phyloP scores from a whole-genome alignment of 2,329 filamentous ascomycete species.

The Metarhizium rileyi region DNA sequence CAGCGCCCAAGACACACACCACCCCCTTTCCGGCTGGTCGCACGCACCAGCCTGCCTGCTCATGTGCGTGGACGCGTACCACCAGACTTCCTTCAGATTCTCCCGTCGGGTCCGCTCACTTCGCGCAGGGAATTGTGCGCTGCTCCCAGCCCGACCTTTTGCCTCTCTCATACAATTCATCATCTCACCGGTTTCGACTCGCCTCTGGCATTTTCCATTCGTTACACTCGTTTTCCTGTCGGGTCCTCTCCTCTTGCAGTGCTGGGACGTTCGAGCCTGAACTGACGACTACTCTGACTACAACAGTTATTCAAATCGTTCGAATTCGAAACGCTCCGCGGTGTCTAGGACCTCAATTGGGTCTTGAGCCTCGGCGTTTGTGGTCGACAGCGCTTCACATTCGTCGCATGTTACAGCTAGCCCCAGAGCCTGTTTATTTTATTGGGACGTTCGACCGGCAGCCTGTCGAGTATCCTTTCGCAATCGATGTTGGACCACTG shows the following conservation, averaged over 20 bases:
- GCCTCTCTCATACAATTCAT: too few species aligned
- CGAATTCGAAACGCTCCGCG: not conserved
- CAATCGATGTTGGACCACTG: not conserved
- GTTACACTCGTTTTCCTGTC: not conserved
- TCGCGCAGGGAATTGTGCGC: too few species aligned
- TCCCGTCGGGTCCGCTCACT: too few species aligned
- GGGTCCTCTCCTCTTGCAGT: not conserved
- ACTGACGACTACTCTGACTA: too few species aligned
- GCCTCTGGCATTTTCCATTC: conserved; percentile 6
- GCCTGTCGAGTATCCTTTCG: conserved; percentile 2
- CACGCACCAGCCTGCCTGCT: too few species aligned
- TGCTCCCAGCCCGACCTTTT: too few species aligned
- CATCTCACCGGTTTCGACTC: not conserved
- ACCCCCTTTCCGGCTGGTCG: too few species aligned
- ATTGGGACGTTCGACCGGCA: conserved; percentile 4
- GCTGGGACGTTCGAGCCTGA: not conserved
- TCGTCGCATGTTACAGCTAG: too few species aligned
- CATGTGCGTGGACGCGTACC: too few species aligned
- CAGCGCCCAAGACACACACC: too few species aligned
- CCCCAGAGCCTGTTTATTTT: not conserved
- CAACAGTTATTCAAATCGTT: not conserved
- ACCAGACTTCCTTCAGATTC: too few species aligned
- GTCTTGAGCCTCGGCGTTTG: not conserved
- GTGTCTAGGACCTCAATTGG: not conserved
- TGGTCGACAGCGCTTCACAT: not conserved